Base-by-base conservation (phyloP, 148 eudicot species). In the Mesembryanthemum crystallinum region DNA sequence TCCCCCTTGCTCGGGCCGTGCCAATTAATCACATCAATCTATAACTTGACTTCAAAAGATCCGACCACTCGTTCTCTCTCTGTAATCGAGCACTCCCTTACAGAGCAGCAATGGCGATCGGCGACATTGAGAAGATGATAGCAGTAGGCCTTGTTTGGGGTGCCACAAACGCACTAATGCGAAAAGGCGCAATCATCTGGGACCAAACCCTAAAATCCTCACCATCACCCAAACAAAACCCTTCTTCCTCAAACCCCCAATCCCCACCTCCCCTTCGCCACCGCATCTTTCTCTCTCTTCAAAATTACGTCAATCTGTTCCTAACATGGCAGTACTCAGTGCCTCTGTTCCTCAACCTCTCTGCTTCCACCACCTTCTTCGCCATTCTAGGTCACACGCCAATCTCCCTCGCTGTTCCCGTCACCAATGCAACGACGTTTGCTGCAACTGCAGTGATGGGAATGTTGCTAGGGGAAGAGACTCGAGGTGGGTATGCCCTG, bases 81-180 rank as follows among this genome's bases (percentile, higher is more conserved):
- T 33, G 3, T 4, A 2, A 0, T 12, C 21, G 3, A 3, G 13
- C 14, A 51, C 15, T 3, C 57, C 14, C 43, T 15, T 30, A n/a
- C 24, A 0, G 60, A 47, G 5, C 76, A 80, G 33, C 60, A 69
- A 84, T 82, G 87, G 75, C 80, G 78, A 67, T 77, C 24, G 79
- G 82, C 59, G 91, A 90, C 73, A 80, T 83, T 35, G 87, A 89
- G 82, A 90, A 88, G 89, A 92, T 92, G 97, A 81, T 92, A 69
- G 78, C 87, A 20, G 95, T 92, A 64, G 97, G 97, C 58, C 85
- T 92, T 14, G 82, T 92, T 65, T 92, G 95, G 97, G 97, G 97
- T 2, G 82, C 91, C 21, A 92, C 97, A 75, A 92, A 92, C 76
- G 96, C 95, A 27, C 58, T 92, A 0, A 90, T 92, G 91, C 79